A percentile compares a stretch with the other conserved stretches of the same genome.
Conservation (phyloP, 2,329 filamentous ascomycete species). For the Neopestalotiopsis clavispora region DNA sequence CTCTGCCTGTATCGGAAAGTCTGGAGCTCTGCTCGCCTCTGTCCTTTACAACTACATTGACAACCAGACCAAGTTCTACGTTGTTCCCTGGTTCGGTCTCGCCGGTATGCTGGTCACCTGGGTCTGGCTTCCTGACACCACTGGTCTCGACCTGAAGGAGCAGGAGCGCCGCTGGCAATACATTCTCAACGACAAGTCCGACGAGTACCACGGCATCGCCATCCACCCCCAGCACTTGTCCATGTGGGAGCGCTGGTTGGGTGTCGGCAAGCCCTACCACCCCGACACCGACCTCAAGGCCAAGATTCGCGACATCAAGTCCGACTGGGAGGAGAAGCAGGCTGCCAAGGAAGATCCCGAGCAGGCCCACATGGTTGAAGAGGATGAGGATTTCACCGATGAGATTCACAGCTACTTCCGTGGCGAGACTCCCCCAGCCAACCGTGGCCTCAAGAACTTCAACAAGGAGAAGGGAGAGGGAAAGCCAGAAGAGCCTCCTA, state of each 20-base stretch:
- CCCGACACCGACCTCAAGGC: constrained; percentile 80
- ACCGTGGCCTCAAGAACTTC: constrained; percentile 21
- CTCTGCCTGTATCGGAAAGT: constrained; percentile 88
- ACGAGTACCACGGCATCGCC: constrained; percentile 92
- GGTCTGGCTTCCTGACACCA: constrained; percentile 94
- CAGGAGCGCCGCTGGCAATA: constrained; percentile 93
- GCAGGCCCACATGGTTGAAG: constrained; percentile 52
- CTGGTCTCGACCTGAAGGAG: constrained; percentile 94
- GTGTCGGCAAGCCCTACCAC: constrained; percentile 82
- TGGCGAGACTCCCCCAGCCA: constrained; percentile 21
- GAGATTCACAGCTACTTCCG: constrained; percentile 61
- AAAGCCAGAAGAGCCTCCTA: neutral
- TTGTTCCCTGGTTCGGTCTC: constrained; percentile 92
- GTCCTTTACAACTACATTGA: constrained; percentile 96
- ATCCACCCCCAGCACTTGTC: constrained; percentile 89
- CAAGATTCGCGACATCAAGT: constrained; percentile 82
- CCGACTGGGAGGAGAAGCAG: constrained; percentile 63
- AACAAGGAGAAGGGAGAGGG: constrained; percentile 22
- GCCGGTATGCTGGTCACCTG: constrained; percentile 82
- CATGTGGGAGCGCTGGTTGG: constrained; percentile 82
- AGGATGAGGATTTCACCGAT: constrained; percentile 54
- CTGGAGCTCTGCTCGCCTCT: constrained; percentile 84
- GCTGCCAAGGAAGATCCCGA: constrained; percentile 42
- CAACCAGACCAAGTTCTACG: constrained; percentile 82
- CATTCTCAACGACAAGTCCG: constrained; percentile 76